Evolutionary conservation across 768 basidiomycete genomes (phyloP).

Genomic region (Fomitopsis serialis): DNA sequence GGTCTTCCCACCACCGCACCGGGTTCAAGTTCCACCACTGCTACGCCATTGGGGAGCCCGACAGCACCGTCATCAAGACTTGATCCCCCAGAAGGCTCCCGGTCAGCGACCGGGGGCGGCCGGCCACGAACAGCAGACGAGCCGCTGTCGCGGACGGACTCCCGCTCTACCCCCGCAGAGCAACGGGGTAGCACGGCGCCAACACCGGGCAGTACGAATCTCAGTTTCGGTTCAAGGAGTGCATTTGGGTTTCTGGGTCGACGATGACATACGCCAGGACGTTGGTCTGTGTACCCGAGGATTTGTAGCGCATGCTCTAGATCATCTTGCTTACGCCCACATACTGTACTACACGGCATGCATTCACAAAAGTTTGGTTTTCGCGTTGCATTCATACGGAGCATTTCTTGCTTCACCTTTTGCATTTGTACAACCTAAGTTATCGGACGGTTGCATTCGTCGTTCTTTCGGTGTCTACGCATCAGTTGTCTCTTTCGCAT

Average conservation of each 20-base stretch:
- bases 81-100: not conserved
- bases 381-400: not conserved
- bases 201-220: not conserved
- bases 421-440: not conserved
- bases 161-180: not conserved
- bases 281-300: not conserved
- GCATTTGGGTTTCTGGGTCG: not conserved
- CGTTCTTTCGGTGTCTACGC: not conserved
- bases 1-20: constrained; percentile 10
- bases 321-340: not conserved
- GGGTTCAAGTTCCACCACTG: constrained; percentile 2
- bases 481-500: too few relatives aligned
- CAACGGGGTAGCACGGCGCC: not conserved
- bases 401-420: not conserved
- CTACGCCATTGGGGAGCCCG: constrained; percentile 12
- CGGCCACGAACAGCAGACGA: not conserved
- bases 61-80: not conserved
- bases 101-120: not conserved
- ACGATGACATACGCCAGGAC: not conserved
- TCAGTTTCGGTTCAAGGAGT: not conserved
- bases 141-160: not conserved
- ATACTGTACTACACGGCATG: not conserved
- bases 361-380: not conserved
- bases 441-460: not conserved
- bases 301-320: not conserved